These are phyloP conservation scores for Syncephalastrum sp. DNA, from an alignment of 371 early-diverging fungal species.

Conservation along the genomic window DNA sequence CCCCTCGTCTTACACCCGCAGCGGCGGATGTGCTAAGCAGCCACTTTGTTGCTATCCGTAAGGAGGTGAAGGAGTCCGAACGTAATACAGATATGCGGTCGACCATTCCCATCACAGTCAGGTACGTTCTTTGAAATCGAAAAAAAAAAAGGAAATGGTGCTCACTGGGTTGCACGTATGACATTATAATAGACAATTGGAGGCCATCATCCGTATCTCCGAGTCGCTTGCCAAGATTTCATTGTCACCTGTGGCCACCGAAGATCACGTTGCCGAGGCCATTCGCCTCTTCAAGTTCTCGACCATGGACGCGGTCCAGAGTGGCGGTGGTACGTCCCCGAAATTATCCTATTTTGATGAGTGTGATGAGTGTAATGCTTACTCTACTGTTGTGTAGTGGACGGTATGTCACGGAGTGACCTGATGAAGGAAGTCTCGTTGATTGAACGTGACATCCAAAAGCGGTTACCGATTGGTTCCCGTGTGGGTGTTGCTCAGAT, in stretches of 20 bases:
- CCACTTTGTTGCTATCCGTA: slow-evolving; percentile 94
- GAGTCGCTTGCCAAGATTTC: slow-evolving; percentile 99
- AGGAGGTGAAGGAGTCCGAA: slow-evolving; percentile 83
- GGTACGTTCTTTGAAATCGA: slow-evolving; percentile 29
- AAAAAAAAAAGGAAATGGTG: neutral
- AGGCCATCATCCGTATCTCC: slow-evolving; percentile 99
- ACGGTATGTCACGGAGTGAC: slow-evolving; percentile 75
- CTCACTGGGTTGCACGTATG: neutral
- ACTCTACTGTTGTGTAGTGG: slow-evolving; percentile 32
- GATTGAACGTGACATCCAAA: slow-evolving; percentile 81
- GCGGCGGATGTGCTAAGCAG: slow-evolving; percentile 92
- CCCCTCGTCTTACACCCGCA: slow-evolving; percentile 85
- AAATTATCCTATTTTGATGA: neutral
- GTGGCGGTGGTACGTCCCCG: slow-evolving; percentile 60
- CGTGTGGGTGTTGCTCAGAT: slow-evolving; percentile 72
- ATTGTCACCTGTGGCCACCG: slow-evolving; percentile 85
- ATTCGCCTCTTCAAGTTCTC: slow-evolving; percentile 97
- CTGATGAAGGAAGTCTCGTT: slow-evolving; percentile 71
- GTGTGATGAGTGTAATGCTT: neutral
- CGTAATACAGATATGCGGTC: slow-evolving; percentile 72
- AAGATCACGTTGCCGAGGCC: slow-evolving; percentile 98
- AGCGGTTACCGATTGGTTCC: slow-evolving; percentile 89
- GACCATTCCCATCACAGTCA: slow-evolving; percentile 98
- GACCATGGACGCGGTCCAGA: slow-evolving; percentile 97
- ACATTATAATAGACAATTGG: slow-evolving; percentile 80